Evolutionary conservation across 805 yeast genomes (phyloP).

Genomic region (Groenewaldozyma salmanticensis): DNA sequence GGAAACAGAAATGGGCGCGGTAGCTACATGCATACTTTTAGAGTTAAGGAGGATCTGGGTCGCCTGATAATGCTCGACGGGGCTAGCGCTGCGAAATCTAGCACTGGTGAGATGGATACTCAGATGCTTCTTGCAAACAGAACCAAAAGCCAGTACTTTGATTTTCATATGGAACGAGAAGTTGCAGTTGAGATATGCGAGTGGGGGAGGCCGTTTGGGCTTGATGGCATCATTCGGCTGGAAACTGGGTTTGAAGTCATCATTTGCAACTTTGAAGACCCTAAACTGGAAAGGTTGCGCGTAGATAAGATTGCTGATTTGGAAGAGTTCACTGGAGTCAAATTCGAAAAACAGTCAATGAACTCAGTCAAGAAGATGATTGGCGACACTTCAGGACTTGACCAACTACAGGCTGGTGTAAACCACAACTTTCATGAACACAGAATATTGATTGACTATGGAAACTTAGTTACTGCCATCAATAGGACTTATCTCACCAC

Average conservation of each 20-base stretch:
- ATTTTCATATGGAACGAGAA: conserved; percentile 31
- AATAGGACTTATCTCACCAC: conserved; percentile 41
- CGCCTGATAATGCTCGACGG: conserved; percentile 51
- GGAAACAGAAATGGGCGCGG: background rate
- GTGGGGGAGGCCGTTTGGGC: conserved; percentile 44
- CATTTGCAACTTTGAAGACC: conserved; percentile 44
- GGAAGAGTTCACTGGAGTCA: conserved; percentile 1
- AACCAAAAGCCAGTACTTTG: conserved; percentile 21
- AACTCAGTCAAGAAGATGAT: background rate
- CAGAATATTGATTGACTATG: conserved; percentile 42
- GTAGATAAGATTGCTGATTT: conserved; percentile 1
- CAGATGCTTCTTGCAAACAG: conserved; percentile 35
- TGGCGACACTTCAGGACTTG: conserved; percentile 30
- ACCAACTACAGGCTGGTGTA: conserved; percentile 38
- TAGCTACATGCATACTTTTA: conserved; percentile 36
- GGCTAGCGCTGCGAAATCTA: conserved; percentile 54
- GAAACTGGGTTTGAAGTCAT: conserved; percentile 57
- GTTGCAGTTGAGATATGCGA: conserved; percentile 44
- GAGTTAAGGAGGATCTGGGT: conserved; percentile 35
- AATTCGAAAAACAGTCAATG: background rate
- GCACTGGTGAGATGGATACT: conserved; percentile 54
- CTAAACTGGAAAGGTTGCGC: conserved; percentile 35
- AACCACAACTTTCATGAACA: conserved; percentile 40
- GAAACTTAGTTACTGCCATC: conserved; percentile 43
- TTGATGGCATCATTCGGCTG: conserved; percentile 50